These are phyloP conservation scores for Colletotrichum falcatum DNA, from an alignment of 2,329 filamentous ascomycete genomes.

Conservation along the genomic window DNA sequence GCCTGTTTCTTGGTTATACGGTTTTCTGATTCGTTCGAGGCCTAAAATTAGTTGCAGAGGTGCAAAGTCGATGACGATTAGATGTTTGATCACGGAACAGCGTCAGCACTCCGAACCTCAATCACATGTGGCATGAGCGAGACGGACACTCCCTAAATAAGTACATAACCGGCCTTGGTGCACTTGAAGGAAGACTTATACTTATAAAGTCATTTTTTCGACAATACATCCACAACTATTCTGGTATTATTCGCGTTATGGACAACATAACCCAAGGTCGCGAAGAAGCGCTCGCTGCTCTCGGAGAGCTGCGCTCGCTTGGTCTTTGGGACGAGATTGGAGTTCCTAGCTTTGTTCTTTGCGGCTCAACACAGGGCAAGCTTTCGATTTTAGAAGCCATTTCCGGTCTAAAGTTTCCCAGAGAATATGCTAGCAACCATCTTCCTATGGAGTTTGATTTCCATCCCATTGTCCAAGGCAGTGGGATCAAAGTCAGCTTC, in stretches of 20 bases:
- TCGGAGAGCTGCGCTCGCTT: not conserved
- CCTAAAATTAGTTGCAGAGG: no score
- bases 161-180: no score
- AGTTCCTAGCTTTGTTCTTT: not conserved
- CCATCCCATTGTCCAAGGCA: accelerated
- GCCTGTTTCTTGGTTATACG: no score
- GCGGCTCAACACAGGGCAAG: not conserved
- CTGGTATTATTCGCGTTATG: not conserved
- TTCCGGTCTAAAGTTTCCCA: not conserved
- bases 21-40: no score
- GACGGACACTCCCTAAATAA: no score
- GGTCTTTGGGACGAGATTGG: not conserved
- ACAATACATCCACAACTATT: not conserved
- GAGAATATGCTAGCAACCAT: not conserved
- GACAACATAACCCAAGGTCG: not conserved
- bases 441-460: not conserved
- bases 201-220: no score
- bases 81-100: no score
- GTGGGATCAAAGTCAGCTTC: not conserved
- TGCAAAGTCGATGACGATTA: no score
- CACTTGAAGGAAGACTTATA: no score
- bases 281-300: not conserved
- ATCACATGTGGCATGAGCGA: no score
- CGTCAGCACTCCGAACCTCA: no score
- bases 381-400: not conserved